phyloP scores from a whole-genome alignment of 1,284 basidiomycete genomes.

The Schizophyllum amplum region DNA sequence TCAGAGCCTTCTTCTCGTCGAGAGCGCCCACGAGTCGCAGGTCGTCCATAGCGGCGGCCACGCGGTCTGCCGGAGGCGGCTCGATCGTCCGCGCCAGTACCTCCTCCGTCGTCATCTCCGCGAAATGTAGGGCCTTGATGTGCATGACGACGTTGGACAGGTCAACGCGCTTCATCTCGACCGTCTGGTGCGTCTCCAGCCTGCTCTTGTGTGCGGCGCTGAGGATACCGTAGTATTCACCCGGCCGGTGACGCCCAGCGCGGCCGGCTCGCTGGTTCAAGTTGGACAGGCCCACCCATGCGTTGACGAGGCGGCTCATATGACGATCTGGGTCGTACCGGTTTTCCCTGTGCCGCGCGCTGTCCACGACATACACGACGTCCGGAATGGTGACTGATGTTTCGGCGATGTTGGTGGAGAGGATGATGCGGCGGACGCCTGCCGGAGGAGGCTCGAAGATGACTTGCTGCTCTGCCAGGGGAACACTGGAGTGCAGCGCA shows the following conservation, averaged over 20 bases:
- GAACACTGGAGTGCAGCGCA: slow-evolving; percentile 86
- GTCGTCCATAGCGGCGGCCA: slow-evolving; percentile 75
- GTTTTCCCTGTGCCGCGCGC: slow-evolving; percentile 86
- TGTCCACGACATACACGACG: slow-evolving; percentile 92
- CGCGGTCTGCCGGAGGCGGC: slow-evolving; percentile 76
- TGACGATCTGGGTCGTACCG: slow-evolving; percentile 89
- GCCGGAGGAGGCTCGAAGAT: slow-evolving; percentile 78
- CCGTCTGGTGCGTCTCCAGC: slow-evolving; percentile 79
- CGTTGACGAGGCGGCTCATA: slow-evolving; percentile 80
- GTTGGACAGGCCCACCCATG: slow-evolving; percentile 92
- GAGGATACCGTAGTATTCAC: slow-evolving; percentile 88
- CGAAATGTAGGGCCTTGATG: slow-evolving; percentile 93
- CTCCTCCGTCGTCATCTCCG: slow-evolving; percentile 81
- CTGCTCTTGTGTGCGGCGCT: slow-evolving; percentile 55
- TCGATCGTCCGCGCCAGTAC: slow-evolving; percentile 85
- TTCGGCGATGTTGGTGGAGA: slow-evolving; percentile 96
- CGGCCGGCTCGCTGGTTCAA: slow-evolving; percentile 91
- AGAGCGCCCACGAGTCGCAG: slow-evolving; percentile 87
- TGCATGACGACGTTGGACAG: slow-evolving; percentile 93
- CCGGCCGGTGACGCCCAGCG: slow-evolving; percentile 86
- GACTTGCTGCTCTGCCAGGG: slow-evolving; percentile 83
- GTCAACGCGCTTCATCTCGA: slow-evolving; percentile 96
- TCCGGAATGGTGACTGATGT: slow-evolving; percentile 96
- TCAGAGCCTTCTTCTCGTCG: slow-evolving; percentile 71
- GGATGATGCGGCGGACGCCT: slow-evolving; percentile 81